Percentiles rank a stretch among this genome's conserved stretches.
phyloP scores from a whole-genome alignment of 1,284 basidiomycete species.

The Xerocomus nothofagi region DNA sequence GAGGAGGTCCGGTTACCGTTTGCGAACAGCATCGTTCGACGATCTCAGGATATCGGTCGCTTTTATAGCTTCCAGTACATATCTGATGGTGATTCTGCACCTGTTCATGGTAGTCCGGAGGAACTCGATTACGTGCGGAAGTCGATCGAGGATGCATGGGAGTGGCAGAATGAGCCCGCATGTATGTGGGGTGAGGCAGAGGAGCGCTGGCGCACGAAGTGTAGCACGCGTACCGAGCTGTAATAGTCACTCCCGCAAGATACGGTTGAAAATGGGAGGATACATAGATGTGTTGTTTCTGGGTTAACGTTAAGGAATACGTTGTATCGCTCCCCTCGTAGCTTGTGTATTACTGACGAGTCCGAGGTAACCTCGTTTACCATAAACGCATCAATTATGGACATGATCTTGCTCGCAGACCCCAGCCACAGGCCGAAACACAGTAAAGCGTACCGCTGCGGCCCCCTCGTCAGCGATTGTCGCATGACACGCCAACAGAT shows the following conservation, averaged over 20 bases:
- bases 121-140: slow-evolving; percentile 13
- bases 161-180: slow-evolving; percentile 16
- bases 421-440: too few relatives aligned
- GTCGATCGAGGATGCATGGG: slow-evolving; percentile 21
- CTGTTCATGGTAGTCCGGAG: background rate
- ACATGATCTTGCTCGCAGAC: too few relatives aligned
- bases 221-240: background rate
- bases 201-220: slow-evolving; percentile 10
- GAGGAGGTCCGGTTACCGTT: slow-evolving; percentile 35
- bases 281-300: too few relatives aligned
- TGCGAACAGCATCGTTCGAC: slow-evolving; percentile 15
- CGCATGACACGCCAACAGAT: too few relatives aligned
- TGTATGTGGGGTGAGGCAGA: slow-evolving; percentile 19
- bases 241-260: background rate
- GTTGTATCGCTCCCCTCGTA: too few relatives aligned
- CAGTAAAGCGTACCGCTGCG: too few relatives aligned
- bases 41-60: slow-evolving; percentile 1
- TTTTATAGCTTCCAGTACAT: slow-evolving; percentile 3
- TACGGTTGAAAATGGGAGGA: too few relatives aligned
- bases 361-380: too few relatives aligned
- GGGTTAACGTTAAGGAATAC: too few relatives aligned
- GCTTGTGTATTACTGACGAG: too few relatives aligned
- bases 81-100: background rate
- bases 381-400: too few relatives aligned
- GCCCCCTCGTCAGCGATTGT: too few relatives aligned